These are phyloP conservation scores for Fusarium tanahbumbuense DNA, from an alignment of 2,329 filamentous ascomycete genomes.

Conservation along the genomic window DNA sequence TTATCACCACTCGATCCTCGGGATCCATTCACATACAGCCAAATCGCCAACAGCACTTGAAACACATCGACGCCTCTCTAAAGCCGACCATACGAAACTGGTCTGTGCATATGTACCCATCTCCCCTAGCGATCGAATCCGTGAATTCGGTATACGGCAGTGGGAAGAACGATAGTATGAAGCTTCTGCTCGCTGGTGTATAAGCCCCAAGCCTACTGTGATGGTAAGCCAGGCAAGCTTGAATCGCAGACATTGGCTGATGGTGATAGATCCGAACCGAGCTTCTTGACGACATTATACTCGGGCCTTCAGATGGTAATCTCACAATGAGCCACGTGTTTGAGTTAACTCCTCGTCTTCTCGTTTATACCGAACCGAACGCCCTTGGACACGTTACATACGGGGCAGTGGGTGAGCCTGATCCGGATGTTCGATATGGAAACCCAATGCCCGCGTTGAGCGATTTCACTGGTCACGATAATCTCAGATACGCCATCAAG, in stretches of 20 bases:
- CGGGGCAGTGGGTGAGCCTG: background rate
- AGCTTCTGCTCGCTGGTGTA: too few relatives aligned
- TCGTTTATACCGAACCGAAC: background rate
- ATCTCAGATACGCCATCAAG: background rate
- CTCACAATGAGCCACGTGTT: background rate
- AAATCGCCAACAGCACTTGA: background rate
- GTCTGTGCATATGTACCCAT: background rate
- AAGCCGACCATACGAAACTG: accelerated
- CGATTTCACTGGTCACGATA: too few relatives aligned
- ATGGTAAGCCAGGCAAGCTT: background rate
- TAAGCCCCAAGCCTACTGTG: background rate
- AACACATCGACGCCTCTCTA: background rate
- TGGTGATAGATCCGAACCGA: background rate
- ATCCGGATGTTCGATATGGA: background rate
- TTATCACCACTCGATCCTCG: background rate
- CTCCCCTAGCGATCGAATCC: background rate
- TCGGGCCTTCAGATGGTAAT: background rate
- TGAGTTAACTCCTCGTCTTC: background rate
- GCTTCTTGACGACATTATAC: background rate
- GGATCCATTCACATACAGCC: background rate
- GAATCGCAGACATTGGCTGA: background rate
- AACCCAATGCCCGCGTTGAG: background rate
- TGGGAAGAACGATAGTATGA: too few relatives aligned
- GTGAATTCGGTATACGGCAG: background rate
- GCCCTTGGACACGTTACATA: background rate